Conservation (phyloP, 192 early-diverging fungal genomes). For the Piromyces sp. region DNA sequence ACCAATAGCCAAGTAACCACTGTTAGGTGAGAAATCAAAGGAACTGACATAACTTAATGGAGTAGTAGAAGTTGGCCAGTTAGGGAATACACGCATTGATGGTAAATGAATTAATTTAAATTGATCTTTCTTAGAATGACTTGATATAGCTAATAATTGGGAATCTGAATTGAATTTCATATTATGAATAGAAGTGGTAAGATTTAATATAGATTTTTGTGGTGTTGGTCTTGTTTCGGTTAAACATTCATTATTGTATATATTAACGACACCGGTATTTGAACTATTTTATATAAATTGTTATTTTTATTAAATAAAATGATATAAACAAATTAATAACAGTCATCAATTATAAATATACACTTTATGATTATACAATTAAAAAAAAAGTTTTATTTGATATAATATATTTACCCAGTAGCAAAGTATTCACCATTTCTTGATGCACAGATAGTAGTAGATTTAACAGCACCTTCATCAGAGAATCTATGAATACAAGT, state of each 20-base stretch:
- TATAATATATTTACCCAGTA: constrained; percentile 40
- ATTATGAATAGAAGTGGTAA: constrained; percentile 62
- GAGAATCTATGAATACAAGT: constrained; percentile 58
- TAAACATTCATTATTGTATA: constrained; percentile 50
- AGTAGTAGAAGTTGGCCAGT: constrained; percentile 81
- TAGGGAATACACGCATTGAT: constrained; percentile 60
- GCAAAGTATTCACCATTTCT: constrained; percentile 60
- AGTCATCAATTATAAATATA: no score
- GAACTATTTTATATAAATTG: constrained; percentile 16
- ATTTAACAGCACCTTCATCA: constrained; percentile 67
- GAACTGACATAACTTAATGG: constrained; percentile 64
- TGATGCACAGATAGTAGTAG: constrained; percentile 51
- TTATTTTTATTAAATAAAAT: no score
- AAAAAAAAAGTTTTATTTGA: no score
- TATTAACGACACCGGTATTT: constrained; percentile 70
- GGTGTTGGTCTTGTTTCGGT: constrained; percentile 34
- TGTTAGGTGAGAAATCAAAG: constrained; percentile 75
- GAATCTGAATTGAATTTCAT: constrained; percentile 73
- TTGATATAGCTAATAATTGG: constrained; percentile 64
- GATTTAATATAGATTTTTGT: constrained; percentile 58
- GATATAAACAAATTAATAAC: no score
- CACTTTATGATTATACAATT: no score
- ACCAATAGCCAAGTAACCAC: constrained; percentile 76
- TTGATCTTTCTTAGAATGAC: constrained; percentile 52
- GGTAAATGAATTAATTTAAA: constrained; percentile 70